Evolutionary conservation across 2,329 filamentous ascomycete species (phyloP).

Genomic region (Venturia aucupariae): DNA sequence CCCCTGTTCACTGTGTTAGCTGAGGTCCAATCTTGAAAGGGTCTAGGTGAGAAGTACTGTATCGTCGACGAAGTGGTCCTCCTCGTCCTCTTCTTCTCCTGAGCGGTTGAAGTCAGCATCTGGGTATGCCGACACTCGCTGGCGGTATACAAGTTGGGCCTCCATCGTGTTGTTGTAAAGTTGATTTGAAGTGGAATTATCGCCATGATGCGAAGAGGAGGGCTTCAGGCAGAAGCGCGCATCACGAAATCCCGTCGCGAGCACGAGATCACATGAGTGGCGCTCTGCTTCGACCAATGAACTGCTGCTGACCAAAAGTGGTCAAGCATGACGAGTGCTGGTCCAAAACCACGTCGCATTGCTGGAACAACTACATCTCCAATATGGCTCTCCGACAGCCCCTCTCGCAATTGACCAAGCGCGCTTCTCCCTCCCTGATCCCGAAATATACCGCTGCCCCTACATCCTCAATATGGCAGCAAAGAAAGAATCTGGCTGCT

Average conservation of each 20-base stretch:
- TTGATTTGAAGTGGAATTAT: constrained; percentile 18
- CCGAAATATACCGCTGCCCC: constrained; percentile 23
- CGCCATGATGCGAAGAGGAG: neutral
- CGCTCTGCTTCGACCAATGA: neutral
- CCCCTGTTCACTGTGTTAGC: constrained; percentile 42
- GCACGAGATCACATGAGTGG: neutral
- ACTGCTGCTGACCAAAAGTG: neutral
- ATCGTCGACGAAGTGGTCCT: constrained; percentile 59
- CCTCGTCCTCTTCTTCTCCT: constrained; percentile 57
- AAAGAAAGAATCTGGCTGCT: constrained; percentile 22
- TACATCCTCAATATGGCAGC: constrained; percentile 20
- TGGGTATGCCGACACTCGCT: neutral
- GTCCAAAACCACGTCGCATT: neutral
- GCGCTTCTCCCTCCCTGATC: constrained; percentile 23
- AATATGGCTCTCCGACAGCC: constrained; percentile 32
- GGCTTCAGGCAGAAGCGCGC: constrained; percentile 1
- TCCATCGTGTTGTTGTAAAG: constrained; percentile 19
- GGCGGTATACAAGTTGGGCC: neutral
- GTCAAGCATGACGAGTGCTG: neutral
- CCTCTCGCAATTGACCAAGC: constrained; percentile 25
- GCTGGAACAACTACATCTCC: constrained; percentile 22
- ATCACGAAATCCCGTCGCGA: neutral
- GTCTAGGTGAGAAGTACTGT: constrained; percentile 34
- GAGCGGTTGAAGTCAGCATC: neutral
- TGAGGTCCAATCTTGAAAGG: neutral